Conservation (phyloP, 441 rosid genomes). For the Populus hybrid region DNA sequence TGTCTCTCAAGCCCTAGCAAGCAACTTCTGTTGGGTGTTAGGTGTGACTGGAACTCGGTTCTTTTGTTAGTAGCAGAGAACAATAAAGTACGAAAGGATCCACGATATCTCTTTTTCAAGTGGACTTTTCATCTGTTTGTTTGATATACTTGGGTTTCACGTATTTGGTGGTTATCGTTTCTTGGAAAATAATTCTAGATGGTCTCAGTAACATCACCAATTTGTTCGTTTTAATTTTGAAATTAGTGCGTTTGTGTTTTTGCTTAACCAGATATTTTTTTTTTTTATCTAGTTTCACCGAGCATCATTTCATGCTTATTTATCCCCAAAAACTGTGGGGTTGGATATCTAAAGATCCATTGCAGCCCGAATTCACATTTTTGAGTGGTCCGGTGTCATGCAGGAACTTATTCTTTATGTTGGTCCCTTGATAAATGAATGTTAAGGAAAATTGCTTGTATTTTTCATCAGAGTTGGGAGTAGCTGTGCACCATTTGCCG, state of each 20-base stretch:
- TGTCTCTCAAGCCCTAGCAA: constrained; percentile 71
- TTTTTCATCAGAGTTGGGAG: too few relatives aligned
- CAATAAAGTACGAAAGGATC: constrained; percentile 31
- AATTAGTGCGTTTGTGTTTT: constrained; percentile 1
- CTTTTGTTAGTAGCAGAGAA: constrained; percentile 18
- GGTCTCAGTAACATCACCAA: constrained; percentile 23
- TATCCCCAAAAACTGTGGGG: too few relatives aligned
- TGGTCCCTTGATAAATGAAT: too few relatives aligned
- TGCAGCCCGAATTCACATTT: too few relatives aligned
- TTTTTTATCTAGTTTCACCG: neutral
- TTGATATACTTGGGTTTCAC: constrained; percentile 17
- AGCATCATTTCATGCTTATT: too few relatives aligned
- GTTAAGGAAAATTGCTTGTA: too few relatives aligned
- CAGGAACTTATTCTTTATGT: too few relatives aligned
- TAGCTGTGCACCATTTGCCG: too few relatives aligned
- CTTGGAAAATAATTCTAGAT: constrained; percentile 35
- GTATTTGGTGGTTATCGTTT: constrained; percentile 16
- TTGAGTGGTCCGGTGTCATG: too few relatives aligned
- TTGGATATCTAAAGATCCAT: too few relatives aligned
- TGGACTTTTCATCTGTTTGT: constrained; percentile 13
- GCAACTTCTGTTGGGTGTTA: constrained; percentile 5
- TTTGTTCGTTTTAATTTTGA: constrained; percentile 18
- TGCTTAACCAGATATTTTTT: neutral
- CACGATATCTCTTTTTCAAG: neutral
- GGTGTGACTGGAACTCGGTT: constrained; percentile 3